Evolutionary conservation across 106 monocot genomes (phyloP).

Genomic region (Posidonia australis): DNA sequence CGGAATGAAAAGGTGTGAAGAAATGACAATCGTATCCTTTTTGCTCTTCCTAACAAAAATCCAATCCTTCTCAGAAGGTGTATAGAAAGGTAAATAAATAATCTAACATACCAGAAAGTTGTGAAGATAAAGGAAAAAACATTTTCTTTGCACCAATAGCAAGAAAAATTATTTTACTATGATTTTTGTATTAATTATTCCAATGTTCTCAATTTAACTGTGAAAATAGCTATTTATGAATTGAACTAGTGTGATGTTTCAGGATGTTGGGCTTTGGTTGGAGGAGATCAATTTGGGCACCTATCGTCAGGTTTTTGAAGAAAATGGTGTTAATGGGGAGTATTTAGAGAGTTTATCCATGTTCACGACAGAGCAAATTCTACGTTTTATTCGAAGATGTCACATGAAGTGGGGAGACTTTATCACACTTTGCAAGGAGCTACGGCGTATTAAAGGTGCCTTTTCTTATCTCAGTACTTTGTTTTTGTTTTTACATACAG

Average conservation of each 20-base stretch:
- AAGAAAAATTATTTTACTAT: no score
- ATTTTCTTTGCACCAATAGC: no score
- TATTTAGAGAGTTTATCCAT: conserved; percentile 82
- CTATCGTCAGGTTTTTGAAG: conserved; percentile 77
- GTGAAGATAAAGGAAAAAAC: no score
- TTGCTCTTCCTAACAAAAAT: no score
- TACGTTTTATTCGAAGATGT: conserved; percentile 85
- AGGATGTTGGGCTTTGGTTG: conserved; percentile 98
- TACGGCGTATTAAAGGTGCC: conserved; percentile 89
- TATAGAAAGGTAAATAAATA: no score
- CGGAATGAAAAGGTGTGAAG: no score
- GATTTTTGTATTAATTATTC: no score
- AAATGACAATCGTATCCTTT: no score
- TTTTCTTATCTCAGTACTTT: neutral
- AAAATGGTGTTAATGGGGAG: conserved; percentile 87
- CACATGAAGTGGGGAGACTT: conserved; percentile 99
- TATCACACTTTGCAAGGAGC: conserved; percentile 93
- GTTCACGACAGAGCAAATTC: conserved; percentile 96
- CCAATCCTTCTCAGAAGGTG: no score
- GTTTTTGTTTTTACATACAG: neutral
- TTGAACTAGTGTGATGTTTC: conserved; percentile 7
- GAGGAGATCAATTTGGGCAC: conserved; percentile 93
- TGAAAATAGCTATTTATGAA: neutral
- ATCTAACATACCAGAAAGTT: no score
- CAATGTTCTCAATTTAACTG: no score